Evolutionary conservation across 2,329 filamentous ascomycete species (phyloP), one percentile per base, ranked within the genome.

Genomic region (Chaetomiaceae sp.): DNA sequence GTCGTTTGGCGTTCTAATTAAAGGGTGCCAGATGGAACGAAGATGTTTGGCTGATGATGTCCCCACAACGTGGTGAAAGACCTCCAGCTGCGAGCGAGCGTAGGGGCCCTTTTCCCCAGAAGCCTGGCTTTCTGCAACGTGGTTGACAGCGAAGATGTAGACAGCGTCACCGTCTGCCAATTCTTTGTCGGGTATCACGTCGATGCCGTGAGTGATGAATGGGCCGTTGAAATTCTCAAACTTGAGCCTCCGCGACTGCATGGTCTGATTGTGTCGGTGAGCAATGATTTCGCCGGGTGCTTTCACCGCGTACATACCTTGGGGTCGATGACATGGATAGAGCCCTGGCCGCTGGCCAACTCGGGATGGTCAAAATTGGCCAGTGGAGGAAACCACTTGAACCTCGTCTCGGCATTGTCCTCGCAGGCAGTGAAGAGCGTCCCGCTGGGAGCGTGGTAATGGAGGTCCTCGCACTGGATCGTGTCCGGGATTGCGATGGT

Each of bases 111-210:
- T 65, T 4, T 50, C 50, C 4, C 44, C 38, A 16, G 64, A 62
- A 20, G 71, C 73, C 0, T 69, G 69, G 0, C 71, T 69, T 51
- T 82, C 76, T 0, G 80, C 76, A 1, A 77, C 59, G 51, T 85
- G 82, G 58, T 85, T 85, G 45, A 85, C 65, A 0, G 78, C 81
- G 49, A 80, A 80, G 41, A 85, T 78, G 58, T 81, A 85, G 5
- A 85, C 75, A 0, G 77, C 67, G 1, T 69, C 62, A 9, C 63
- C 63, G 2, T 55, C 55, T 2, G 65, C 32, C 2, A 61, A 60
- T 2, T 72, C 60, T 0, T 73, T 74, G 55, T 83, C 79, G 3
- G 70, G 64, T n/a, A 81, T 71, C 6, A 85, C 70, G 53, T 82
- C 80, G 55, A 85, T 80, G 1, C 82, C 82, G 57, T 85, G 82